Conservation (phyloP, 2,329 filamentous ascomycete genomes). For the Orbilia oligospora region DNA sequence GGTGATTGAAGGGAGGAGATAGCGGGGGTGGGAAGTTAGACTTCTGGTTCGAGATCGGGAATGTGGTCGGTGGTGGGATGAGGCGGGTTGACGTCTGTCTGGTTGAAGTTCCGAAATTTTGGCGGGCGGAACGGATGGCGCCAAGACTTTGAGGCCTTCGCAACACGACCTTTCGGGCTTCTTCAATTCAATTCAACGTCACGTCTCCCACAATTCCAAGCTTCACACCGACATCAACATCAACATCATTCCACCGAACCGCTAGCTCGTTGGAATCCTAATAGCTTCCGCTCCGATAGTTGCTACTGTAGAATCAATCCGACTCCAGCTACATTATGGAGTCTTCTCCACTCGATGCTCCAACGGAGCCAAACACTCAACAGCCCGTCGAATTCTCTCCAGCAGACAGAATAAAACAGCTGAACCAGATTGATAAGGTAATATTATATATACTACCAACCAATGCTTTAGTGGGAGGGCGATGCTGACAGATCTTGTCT, state of each 20-base stretch:
- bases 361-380: conserved; percentile 35
- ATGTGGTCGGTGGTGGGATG: conserved; percentile 49
- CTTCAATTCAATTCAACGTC: conserved; percentile 25
- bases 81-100: conserved; percentile 50
- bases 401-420: conserved; percentile 54
- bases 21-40: conserved; percentile 11
- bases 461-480: too few relatives aligned
- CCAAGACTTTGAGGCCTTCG: conserved; percentile 42
- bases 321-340: conserved; percentile 13
- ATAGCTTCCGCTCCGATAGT: background rate
- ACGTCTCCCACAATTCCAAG: conserved; percentile 2
- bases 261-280: too few relatives aligned
- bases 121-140: conserved; percentile 46
- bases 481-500: background rate
- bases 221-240: conserved; percentile 1
- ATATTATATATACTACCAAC: background rate
- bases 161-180: conserved; percentile 37
- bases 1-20: conserved; percentile 28
- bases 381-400: conserved; percentile 49
- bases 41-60: conserved; percentile 13
- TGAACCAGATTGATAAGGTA: conserved; percentile 60
- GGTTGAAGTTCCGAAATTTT: conserved; percentile 57
- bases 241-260: background rate
- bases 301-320: background rate
- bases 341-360: conserved; percentile 38